phyloP scores from a whole-genome alignment of 2,329 filamentous ascomycete species.

The Lasiodiplodia gonubiensis region DNA sequence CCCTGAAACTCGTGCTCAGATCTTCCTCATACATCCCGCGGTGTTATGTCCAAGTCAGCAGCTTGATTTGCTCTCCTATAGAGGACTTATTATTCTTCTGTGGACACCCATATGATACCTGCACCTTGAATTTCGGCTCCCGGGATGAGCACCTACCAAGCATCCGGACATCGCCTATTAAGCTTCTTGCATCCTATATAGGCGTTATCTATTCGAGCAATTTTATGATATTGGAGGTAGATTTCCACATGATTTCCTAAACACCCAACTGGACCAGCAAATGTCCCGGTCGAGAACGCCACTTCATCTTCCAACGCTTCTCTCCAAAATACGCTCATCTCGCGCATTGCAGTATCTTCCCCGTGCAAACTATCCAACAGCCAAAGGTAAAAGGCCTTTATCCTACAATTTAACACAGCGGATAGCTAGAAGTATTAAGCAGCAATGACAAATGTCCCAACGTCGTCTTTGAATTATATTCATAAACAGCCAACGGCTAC shows the following conservation, averaged over 20 bases:
- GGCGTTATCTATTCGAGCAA: conserved; percentile 1
- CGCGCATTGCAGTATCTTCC: background rate
- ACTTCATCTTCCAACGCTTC: background rate
- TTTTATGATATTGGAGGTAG: background rate
- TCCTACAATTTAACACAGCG: background rate
- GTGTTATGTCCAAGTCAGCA: background rate
- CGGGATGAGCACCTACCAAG: background rate
- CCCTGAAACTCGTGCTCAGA: background rate
- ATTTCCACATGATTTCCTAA: background rate
- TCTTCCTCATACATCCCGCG: background rate
- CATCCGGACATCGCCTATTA: background rate
- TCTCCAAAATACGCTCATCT: background rate
- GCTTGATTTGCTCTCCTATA: background rate
- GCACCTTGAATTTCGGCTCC: conserved; percentile 13
- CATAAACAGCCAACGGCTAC: background rate
- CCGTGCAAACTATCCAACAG: background rate
- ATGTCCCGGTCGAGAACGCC: background rate
- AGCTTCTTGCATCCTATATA: background rate
- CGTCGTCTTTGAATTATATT: background rate
- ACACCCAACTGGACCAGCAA: background rate
- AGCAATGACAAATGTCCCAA: background rate
- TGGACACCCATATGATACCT: too few species aligned
- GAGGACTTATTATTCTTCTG: background rate
- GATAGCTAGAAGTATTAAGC: background rate
- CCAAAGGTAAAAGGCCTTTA: background rate